Conservation (phyloP, 306 rosid species). For the Arachis stenosperma region DNA sequence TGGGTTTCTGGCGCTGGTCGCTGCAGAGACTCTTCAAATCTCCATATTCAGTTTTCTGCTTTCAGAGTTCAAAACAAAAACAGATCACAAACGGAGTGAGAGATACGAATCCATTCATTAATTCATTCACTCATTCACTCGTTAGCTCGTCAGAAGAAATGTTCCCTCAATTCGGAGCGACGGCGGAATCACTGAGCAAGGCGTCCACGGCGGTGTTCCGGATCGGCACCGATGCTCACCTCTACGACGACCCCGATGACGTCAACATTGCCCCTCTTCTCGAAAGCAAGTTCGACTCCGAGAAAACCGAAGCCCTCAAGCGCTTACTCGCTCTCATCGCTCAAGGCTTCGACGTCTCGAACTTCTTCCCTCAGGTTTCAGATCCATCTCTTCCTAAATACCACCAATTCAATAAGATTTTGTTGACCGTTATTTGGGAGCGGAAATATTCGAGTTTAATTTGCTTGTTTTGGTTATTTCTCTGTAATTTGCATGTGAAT, state of each 20-base stretch:
- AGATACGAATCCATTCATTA: not conserved
- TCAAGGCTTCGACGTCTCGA: slow-evolving; percentile 94
- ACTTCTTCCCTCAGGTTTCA: slow-evolving; percentile 88
- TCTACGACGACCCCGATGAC: slow-evolving; percentile 97
- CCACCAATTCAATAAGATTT: not conserved
- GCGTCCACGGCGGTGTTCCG: slow-evolving; percentile 94
- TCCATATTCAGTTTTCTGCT: not conserved
- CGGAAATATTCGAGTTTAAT: not conserved
- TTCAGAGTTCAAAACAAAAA: not conserved
- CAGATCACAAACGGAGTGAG: not conserved
- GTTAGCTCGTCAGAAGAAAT: slow-evolving; percentile 33
- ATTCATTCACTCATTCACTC: not conserved
- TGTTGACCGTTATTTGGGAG: not conserved
- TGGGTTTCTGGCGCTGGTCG: not conserved
- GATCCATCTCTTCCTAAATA: not conserved
- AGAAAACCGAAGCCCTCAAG: slow-evolving; percentile 95
- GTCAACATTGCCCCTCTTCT: slow-evolving; percentile 82
- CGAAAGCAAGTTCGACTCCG: slow-evolving; percentile 94
- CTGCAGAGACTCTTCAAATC: not conserved
- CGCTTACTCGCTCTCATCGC: slow-evolving; percentile 96
- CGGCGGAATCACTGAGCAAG: slow-evolving; percentile 90
- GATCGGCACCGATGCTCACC: slow-evolving; percentile 99
- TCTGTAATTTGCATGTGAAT: not conserved
- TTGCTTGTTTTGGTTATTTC: not conserved
- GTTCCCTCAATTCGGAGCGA: slow-evolving; percentile 90